These are phyloP conservation scores for Beta macrorhiza DNA, from an alignment of 179 eudicot genomes.

Conservation along the genomic window DNA sequence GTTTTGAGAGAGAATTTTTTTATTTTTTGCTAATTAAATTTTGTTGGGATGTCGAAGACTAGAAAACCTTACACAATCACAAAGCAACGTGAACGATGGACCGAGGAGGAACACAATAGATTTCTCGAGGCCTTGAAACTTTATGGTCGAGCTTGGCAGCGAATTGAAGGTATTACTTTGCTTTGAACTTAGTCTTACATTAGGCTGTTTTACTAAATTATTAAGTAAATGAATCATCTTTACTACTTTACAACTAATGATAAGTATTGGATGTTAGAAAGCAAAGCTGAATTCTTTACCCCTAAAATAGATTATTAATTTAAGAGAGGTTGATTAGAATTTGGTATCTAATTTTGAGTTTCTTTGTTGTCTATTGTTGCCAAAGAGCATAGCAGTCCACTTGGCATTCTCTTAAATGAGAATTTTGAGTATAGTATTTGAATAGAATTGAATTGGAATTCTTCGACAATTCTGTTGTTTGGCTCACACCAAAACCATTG, in stretches of 20 bases:
- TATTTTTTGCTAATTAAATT: slow-evolving; percentile 12
- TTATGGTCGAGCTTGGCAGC: slow-evolving; percentile 99
- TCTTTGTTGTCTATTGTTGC: background rate
- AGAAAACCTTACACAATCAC: slow-evolving; percentile 97
- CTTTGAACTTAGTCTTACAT: background rate
- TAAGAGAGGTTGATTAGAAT: background rate
- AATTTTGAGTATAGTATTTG: slow-evolving; percentile 2
- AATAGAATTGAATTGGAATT: slow-evolving; percentile 14
- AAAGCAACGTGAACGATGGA: slow-evolving; percentile 99
- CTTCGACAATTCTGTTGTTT: slow-evolving; percentile 18
- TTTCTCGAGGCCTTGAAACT: slow-evolving; percentile 96
- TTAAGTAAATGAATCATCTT: background rate
- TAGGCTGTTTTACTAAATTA: background rate
- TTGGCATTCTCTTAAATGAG: slow-evolving; percentile 7
- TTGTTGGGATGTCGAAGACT: slow-evolving; percentile 43
- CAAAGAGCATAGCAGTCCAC: slow-evolving; percentile 12
- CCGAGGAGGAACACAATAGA: slow-evolving; percentile 94
- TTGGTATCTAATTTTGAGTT: background rate
- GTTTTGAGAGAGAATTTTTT: background rate
- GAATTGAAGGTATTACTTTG: slow-evolving; percentile 76
- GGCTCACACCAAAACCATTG: slow-evolving; percentile 16
- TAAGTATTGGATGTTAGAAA: background rate
- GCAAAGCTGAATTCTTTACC: background rate
- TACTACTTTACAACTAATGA: background rate
- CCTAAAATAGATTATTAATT: background rate